Base-by-base conservation (phyloP, 768 basidiomycete genomes). In the Plicaturopsis crispa region DNA sequence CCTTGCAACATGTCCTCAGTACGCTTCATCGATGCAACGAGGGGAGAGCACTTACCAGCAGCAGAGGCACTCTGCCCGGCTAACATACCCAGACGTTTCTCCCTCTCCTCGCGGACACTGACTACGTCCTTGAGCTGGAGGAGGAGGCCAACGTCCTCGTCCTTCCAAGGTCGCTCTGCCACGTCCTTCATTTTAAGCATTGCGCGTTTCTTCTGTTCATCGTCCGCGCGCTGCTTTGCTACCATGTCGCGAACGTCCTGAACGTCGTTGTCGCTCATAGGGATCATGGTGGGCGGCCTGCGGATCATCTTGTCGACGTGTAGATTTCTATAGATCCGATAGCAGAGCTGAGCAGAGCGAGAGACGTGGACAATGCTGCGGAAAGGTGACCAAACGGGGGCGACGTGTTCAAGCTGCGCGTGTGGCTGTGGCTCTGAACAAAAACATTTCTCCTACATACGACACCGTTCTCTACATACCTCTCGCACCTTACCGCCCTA, bases 221-320 rank as follows among this genome's bases (percentile, higher is more conserved):
- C 8, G 10, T 28, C 26, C 10, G 26, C 26, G 8, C 74, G 71
- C 46, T 70, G 63, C 18, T 62, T 61, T 4, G 75, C 49, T 14
- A 71, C 64, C 50, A 80, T 57, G 35, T 80, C 75, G 30, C 84
- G 76, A 30, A 88, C 66, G 44, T 86, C 84, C 62, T 88, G 81
- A 20, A 90, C 80, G 54, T 89, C 87, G 16, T 67, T 56, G 55
- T 88, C 85, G 43, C 66, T 75, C 75, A 90, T 77, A 20, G 71
- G 73, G 46, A 90, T 83, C 39, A 83, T 68, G 1, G 86, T 86
- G 4, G 87, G 85, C 16, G 71, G 68, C 35, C 86, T 70, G 35
- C 87, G 77, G 52, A 90, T 84, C 87, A 90, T 78, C 32, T 33
- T 41, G 63, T 62, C 24, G 18, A 37, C 36, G 20, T 16, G 14